phyloP scores from a whole-genome alignment of 495 filamentous ascomycete species.

The Lichenothelia convexa region DNA sequence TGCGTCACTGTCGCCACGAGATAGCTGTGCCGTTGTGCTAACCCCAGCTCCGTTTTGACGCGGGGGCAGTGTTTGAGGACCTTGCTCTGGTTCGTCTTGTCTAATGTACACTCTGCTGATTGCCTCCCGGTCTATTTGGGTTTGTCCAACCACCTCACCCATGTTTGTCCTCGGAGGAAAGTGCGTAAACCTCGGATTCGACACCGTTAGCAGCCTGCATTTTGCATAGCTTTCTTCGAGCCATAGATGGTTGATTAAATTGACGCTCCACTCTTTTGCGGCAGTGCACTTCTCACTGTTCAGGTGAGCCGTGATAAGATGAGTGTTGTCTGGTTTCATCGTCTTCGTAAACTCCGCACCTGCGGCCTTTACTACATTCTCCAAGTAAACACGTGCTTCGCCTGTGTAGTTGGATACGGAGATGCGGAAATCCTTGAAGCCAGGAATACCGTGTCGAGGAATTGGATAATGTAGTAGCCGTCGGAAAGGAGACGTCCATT shows the following conservation, averaged over 20 bases:
- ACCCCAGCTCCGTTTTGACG: neutral
- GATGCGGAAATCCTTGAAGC: slow-evolving; percentile 57
- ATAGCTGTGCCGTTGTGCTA: slow-evolving; percentile 1
- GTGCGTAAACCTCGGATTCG: slow-evolving; percentile 51
- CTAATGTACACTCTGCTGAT: slow-evolving; percentile 31
- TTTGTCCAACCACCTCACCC: slow-evolving; percentile 81
- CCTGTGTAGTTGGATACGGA: slow-evolving; percentile 91
- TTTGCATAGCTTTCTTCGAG: slow-evolving; percentile 91
- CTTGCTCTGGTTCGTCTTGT: neutral
- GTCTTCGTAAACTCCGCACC: slow-evolving; percentile 83
- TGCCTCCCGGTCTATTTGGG: slow-evolving; percentile 38
- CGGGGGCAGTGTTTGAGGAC: slow-evolving; percentile 3
- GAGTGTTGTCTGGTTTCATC: slow-evolving; percentile 84
- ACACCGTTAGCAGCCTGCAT: slow-evolving; percentile 50
- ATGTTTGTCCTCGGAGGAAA: slow-evolving; percentile 84
- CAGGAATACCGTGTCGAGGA: slow-evolving; percentile 52
- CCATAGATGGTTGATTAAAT: slow-evolving; percentile 91
- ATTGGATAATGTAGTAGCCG: slow-evolving; percentile 81
- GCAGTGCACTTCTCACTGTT: slow-evolving; percentile 81
- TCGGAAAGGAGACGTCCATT: slow-evolving; percentile 65
- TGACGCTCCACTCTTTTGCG: slow-evolving; percentile 76
- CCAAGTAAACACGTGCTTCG: slow-evolving; percentile 81
- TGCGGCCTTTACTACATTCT: slow-evolving; percentile 68
- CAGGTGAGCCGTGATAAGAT: slow-evolving; percentile 78
- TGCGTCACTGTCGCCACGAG: slow-evolving; percentile 1